Percentiles rank a stretch among this genome's conserved stretches.
These are phyloP conservation scores for Centrapalus pauciflorus DNA, from an alignment of 129 eudicot species.

Conservation along the genomic window DNA sequence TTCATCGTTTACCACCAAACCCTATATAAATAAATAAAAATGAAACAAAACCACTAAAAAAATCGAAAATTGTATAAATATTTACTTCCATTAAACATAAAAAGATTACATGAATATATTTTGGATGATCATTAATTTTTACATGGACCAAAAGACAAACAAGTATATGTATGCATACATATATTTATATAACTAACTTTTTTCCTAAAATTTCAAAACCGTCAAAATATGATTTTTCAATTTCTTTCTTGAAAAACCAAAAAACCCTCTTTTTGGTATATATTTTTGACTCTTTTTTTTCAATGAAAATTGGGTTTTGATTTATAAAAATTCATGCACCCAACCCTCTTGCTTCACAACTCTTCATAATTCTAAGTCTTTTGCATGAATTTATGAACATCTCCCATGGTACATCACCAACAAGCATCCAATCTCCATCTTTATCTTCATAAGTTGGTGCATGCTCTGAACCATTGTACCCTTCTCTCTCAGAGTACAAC, in stretches of 20 bases:
- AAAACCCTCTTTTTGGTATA: slow-evolving; percentile 4
- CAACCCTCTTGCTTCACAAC: slow-evolving; percentile 78
- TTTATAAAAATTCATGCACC: slow-evolving; percentile 36
- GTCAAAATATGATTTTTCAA: slow-evolving; percentile 9
- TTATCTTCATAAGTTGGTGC: slow-evolving; percentile 93
- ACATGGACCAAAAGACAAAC: slow-evolving; percentile 23
- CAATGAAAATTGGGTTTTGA: not conserved
- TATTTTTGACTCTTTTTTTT: not conserved
- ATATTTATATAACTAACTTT: slow-evolving; percentile 9
- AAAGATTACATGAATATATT: slow-evolving; percentile 13
- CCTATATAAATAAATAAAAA: not conserved
- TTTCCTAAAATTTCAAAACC: slow-evolving; percentile 23
- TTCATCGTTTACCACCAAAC: too few relatives aligned
- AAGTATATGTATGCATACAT: slow-evolving; percentile 17
- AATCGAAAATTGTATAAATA: slow-evolving; percentile 5
- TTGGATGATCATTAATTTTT: slow-evolving; percentile 15
- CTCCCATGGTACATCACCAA: slow-evolving; percentile 93
- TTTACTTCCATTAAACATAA: slow-evolving; percentile 26
- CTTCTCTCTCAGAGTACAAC: slow-evolving; percentile 65
- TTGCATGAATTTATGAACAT: slow-evolving; percentile 72
- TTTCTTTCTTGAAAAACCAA: not conserved
- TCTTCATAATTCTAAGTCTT: slow-evolving; percentile 80
- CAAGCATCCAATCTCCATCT: slow-evolving; percentile 96
- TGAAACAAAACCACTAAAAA: not conserved
- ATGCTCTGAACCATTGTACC: slow-evolving; percentile 63